Conservation (phyloP, 1,284 basidiomycete species). For the Neonothopanus nambi region DNA sequence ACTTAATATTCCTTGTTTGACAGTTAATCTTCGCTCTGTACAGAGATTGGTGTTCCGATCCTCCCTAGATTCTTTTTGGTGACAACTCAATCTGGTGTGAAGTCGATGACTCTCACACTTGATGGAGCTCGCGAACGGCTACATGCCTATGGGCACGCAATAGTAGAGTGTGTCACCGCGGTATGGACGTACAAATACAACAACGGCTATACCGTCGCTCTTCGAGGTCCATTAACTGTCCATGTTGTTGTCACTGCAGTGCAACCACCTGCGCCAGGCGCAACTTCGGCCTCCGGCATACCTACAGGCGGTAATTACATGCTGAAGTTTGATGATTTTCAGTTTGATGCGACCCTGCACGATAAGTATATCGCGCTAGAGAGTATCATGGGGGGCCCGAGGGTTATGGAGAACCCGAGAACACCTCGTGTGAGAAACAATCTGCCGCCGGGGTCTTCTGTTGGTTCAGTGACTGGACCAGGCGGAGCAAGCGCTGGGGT, state of each 20-base stretch:
- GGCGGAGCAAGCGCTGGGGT: not conserved
- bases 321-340: conserved; percentile 67
- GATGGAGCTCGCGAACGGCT: conserved; percentile 71
- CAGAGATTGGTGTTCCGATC: conserved; percentile 75
- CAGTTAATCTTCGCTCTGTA: not conserved
- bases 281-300: too few species aligned
- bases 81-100: conserved; percentile 77
- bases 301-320: conserved; percentile 24
- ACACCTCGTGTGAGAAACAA: conserved; percentile 1
- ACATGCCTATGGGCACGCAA: conserved; percentile 44
- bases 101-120: conserved; percentile 70
- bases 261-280: too few species aligned
- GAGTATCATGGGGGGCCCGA: conserved; percentile 46
- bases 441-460: conserved; percentile 3
- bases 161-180: conserved; percentile 68
- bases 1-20: not conserved
- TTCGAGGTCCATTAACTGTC: conserved; percentile 68
- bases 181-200: conserved; percentile 76
- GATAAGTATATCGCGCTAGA: conserved; percentile 71
- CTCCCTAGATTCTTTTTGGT: conserved; percentile 81
- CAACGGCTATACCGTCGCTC: conserved; percentile 72
- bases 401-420: conserved; percentile 36
- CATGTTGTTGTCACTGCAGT: conserved; percentile 48
- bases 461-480: not conserved
- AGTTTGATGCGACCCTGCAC: conserved; percentile 67